Evolutionary conservation across 208 protist species (phyloP), one percentile per base, ranked within the genome.

Genomic region (Strigomonas galati): DNA sequence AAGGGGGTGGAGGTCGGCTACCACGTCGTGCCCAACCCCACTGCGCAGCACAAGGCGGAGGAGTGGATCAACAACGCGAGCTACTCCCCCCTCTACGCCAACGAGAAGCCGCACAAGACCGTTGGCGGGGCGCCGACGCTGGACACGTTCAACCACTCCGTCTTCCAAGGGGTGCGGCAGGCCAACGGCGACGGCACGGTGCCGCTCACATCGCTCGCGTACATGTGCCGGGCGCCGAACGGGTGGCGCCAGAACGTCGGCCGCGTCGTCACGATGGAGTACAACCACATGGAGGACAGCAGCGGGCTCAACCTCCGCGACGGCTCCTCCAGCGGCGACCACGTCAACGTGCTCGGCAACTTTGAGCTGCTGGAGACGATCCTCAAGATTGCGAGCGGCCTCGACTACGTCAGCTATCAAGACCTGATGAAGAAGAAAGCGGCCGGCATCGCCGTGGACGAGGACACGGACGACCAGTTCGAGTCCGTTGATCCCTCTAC

Each of bases 271-370:
- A 96, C 92, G 35, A 75, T 86, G 3, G 91, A 97, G 67, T 89
- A 78, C 62, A 73, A 78, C 28, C 82, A 95, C 65, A 44, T 68
- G 10, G 60, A n/a, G 21, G 46, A 48, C 48, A 65, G 64, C 12
- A 75, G 53, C 23, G 63, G 57, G 37, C 69, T 93, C 43, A 72
- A 83, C 56, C 64, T 93, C 49, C 87, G 87, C 51, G 87, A 84
- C 12, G 84, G 84, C 19, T 43, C 61, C 12, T 31, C 54, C 32
- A 92, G 85, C 69, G 83, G 74, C 14, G 86, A 93, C 59, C 93
- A 97, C 62, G 91, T 97, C 19, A 91, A 97, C 70, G 89, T 96
- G 46, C 72, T 96, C 58, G 93, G 89, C 32, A 95, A 95, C 79
- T 83, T 82, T 53, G 86, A 87, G 2, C 69, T 92, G 56, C 40